Conservation (phyloP, 1,284 basidiomycete species). For the Polyporus tsugae region DNA sequence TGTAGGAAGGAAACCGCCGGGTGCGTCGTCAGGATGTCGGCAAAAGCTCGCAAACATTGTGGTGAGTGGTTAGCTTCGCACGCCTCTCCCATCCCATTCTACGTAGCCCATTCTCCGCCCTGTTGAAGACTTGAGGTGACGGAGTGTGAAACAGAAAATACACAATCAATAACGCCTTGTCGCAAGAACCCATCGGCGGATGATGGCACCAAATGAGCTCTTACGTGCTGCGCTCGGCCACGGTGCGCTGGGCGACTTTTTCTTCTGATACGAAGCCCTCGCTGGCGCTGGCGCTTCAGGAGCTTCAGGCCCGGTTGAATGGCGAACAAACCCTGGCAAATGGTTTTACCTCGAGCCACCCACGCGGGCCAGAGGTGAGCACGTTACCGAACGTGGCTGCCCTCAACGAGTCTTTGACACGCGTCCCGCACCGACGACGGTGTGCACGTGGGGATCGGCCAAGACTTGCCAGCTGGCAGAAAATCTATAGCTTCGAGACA, state of each 20-base stretch:
- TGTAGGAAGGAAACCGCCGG: not conserved
- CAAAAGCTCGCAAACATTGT: not conserved
- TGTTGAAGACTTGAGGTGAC: not conserved
- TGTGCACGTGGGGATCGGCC: not conserved
- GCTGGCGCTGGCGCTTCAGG: not conserved
- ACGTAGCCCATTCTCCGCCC: no score
- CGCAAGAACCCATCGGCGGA: not conserved
- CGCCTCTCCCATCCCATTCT: not conserved
- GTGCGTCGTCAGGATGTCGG: not conserved
- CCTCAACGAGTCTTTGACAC: not conserved
- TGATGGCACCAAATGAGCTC: not conserved
- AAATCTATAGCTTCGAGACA: not conserved
- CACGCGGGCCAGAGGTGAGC: not conserved
- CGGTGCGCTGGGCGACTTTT: not conserved
- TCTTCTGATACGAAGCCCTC: not conserved
- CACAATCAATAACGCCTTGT: not conserved
- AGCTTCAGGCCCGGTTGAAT: not conserved
- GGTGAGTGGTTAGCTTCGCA: slow-evolving; percentile 11
- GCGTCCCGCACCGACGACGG: not conserved
- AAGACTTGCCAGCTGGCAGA: not conserved
- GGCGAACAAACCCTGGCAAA: not conserved
- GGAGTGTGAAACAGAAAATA: not conserved
- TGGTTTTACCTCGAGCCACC: not conserved
- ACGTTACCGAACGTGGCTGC: no score
- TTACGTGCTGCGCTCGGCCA: not conserved